Evolutionary conservation across 1,139 yeast species (phyloP).

Genomic region (Kurtzmaniella quercitrusa): DNA sequence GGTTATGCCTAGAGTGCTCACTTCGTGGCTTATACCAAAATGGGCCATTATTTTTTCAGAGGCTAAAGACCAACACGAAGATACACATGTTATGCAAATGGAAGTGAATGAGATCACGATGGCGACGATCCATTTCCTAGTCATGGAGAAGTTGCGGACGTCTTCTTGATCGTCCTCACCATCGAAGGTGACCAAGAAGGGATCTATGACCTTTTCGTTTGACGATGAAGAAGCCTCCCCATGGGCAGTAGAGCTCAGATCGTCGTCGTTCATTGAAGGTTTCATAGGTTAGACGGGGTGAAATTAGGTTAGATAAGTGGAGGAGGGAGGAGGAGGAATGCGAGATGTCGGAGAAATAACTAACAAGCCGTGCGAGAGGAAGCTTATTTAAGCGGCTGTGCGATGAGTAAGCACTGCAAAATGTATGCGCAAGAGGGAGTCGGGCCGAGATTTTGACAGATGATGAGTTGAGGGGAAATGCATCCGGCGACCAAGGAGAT

Average conservation of each 20-base stretch:
- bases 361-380: not conserved
- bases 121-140: conserved; percentile 28
- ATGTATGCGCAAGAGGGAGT: no score
- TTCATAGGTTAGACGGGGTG: no score
- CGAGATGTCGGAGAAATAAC: not conserved
- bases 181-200: conserved; percentile 18
- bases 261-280: not conserved
- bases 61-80: conserved; percentile 31
- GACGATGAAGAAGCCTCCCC: not conserved
- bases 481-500: no score
- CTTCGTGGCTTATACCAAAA: conserved; percentile 23
- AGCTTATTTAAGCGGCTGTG: not conserved
- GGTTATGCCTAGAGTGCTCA: conserved; percentile 25
- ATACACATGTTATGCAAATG: conserved; percentile 26
- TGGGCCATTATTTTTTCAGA: conserved; percentile 19
- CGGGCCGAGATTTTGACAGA: no score
- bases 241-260: not conserved
- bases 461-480: no score
- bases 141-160: conserved; percentile 17
- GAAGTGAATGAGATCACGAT: conserved; percentile 21
- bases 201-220: not conserved
- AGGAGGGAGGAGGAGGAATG: not conserved
- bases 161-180: conserved; percentile 25
- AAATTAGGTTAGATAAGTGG: not conserved
- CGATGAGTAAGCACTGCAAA: no score